Evolutionary conservation across 2,329 filamentous ascomycete species (phyloP).

Genomic region (Monilinia fructicola): DNA sequence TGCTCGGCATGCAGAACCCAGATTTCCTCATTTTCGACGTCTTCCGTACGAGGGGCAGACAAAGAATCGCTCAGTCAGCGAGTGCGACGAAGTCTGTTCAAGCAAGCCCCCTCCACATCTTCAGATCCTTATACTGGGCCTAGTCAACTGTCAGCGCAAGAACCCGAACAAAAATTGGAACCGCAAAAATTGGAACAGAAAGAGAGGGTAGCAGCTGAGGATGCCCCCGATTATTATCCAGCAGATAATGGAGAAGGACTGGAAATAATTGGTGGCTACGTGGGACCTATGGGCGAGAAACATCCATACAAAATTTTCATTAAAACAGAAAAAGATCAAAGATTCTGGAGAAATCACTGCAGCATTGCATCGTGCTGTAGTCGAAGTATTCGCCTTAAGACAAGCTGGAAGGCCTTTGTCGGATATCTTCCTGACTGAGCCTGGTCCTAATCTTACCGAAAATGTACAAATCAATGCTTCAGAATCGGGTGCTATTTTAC

Average conservation of each 20-base stretch:
- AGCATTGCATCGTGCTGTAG: constrained; percentile 54
- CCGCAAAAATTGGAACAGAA: constrained; percentile 20
- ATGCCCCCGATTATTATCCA: constrained; percentile 44
- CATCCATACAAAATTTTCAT: constrained; percentile 47
- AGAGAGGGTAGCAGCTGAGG: constrained; percentile 15
- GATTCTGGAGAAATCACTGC: constrained; percentile 42
- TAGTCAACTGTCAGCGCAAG: constrained; percentile 33
- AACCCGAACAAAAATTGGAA: constrained; percentile 20
- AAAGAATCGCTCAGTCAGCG: constrained; percentile 45
- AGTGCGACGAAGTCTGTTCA: constrained; percentile 50
- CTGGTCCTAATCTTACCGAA: constrained; percentile 30
- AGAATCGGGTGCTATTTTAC: constrained; percentile 29
- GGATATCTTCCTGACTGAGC: constrained; percentile 28
- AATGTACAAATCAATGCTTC: constrained; percentile 36
- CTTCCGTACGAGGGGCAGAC: constrained; percentile 26
- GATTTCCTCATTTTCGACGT: constrained; percentile 37
- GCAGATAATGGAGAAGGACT: constrained; percentile 54
- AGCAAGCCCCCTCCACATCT: constrained; percentile 49
- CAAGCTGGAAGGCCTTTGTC: constrained; percentile 43
- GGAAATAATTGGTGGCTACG: constrained; percentile 52
- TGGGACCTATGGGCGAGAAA: constrained; percentile 40
- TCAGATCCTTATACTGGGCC: constrained; percentile 49
- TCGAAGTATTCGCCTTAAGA: constrained; percentile 54
- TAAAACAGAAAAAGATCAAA: constrained; percentile 41
- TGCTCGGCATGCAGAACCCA: constrained; percentile 36